Conservation (phyloP, 306 rosid species). For the Ormosia emarginata region DNA sequence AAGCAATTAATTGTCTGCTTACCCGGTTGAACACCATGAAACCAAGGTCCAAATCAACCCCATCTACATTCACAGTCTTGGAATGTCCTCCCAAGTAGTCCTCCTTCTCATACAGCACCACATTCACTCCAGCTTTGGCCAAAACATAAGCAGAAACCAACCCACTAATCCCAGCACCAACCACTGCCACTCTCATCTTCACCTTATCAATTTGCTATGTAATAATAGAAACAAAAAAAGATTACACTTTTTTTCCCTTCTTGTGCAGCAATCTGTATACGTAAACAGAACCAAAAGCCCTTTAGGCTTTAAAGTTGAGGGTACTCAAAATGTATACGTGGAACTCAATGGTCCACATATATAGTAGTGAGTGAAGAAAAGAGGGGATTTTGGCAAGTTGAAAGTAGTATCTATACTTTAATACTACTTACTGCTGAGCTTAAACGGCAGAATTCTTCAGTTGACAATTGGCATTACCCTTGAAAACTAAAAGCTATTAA, state of each 20-base stretch:
- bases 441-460: background rate
- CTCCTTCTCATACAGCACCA: constrained; percentile 66
- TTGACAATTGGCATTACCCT: background rate
- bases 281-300: background rate
- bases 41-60: constrained; percentile 70
- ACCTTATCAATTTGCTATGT: background rate
- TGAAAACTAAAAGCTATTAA: background rate
- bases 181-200: constrained; percentile 69
- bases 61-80: constrained; percentile 52
- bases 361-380: background rate
- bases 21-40: constrained; percentile 92
- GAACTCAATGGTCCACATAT: constrained; percentile 16
- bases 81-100: constrained; percentile 70
- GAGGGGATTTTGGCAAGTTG: background rate
- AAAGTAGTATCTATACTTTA: background rate
- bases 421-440: background rate
- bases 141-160: constrained; percentile 54
- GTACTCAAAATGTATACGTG: constrained; percentile 7
- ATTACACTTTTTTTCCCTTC: background rate
- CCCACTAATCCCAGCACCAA: constrained; percentile 79
- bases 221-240: background rate
- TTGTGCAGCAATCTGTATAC: background rate
- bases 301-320: background rate
- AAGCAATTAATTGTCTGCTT: background rate
- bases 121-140: constrained; percentile 47